A percentile compares a stretch with the other conserved stretches of the same genome.
Conservation (phyloP, 2,329 filamentous ascomycete species). For the Arthrinium phaeospermum region DNA sequence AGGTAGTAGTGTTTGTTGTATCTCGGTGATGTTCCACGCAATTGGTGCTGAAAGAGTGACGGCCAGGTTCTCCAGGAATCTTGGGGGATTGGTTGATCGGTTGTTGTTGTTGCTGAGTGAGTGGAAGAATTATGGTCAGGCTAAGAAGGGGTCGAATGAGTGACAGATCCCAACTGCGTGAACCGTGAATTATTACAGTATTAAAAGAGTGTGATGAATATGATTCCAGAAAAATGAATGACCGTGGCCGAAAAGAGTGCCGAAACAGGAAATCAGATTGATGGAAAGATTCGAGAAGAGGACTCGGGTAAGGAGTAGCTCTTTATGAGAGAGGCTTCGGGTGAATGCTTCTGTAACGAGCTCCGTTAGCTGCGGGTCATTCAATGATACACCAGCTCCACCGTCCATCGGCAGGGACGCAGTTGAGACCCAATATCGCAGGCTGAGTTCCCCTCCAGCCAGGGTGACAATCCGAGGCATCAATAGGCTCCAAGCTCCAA, state of each 20-base stretch:
- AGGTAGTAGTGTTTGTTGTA: conserved; percentile 27
- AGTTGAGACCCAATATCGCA: background rate
- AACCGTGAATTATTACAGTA: conserved; percentile 55
- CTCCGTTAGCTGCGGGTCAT: conserved; percentile 4
- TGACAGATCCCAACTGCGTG: conserved; percentile 49
- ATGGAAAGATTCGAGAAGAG: conserved; percentile 16
- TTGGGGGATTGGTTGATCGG: conserved; percentile 40
- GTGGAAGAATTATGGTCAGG: conserved; percentile 20
- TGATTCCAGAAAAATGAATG: conserved; percentile 60
- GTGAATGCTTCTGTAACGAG: conserved; percentile 46
- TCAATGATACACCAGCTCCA: background rate
- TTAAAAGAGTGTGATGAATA: conserved; percentile 63
- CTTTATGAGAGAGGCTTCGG: conserved; percentile 55
- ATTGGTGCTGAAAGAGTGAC: conserved; percentile 48
- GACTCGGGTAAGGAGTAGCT: conserved; percentile 51
- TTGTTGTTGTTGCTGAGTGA: conserved; percentile 34
- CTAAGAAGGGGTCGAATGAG: conserved; percentile 45
- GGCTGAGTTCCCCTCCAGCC: background rate
- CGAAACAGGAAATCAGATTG: conserved; percentile 37
- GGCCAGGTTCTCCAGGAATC: conserved; percentile 60
- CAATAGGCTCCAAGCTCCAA: background rate
- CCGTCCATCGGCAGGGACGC: background rate
- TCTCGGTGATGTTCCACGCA: conserved; percentile 24
- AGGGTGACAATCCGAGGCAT: conserved; percentile 15
- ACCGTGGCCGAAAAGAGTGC: conserved; percentile 57